Conservation (phyloP, 208 protist species). For the Acanthamoeba triangularis region DNA sequence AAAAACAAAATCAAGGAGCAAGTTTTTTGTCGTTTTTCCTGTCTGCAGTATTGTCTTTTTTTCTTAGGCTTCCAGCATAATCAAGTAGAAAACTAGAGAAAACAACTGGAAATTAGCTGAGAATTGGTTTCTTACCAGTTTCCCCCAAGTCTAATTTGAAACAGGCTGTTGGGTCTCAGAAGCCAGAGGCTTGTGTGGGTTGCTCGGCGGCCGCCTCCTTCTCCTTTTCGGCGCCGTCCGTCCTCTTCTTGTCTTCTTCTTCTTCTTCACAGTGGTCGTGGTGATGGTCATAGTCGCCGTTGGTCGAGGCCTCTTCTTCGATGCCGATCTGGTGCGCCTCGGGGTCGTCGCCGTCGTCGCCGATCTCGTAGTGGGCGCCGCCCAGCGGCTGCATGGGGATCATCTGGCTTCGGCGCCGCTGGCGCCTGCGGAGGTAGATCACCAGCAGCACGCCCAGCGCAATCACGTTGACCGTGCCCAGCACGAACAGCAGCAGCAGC, state of each 20-base stretch:
- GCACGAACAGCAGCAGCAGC: not conserved
- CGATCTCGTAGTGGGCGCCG: conserved; percentile 40
- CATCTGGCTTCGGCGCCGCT: not conserved
- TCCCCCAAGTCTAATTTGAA: too few relatives aligned
- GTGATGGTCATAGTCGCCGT: not conserved
- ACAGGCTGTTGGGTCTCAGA: too few relatives aligned
- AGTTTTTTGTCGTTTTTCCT: too few relatives aligned
- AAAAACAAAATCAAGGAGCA: too few relatives aligned
- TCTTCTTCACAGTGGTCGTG: not conserved
- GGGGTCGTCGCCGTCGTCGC: not conserved
- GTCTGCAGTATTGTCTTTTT: too few relatives aligned
- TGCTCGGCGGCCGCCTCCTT: conserved; percentile 4
- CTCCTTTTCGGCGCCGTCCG: not conserved
- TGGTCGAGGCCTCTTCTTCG: not conserved
- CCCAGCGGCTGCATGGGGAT: conserved; percentile 16
- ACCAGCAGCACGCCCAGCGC: conserved; percentile 6
- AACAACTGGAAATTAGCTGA: too few relatives aligned
- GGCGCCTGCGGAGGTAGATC: not conserved
- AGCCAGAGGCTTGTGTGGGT: too few relatives aligned
- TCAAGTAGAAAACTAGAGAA: too few relatives aligned
- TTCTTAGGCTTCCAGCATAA: too few relatives aligned
- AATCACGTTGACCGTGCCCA: conserved; percentile 19
- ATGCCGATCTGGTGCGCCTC: not conserved
- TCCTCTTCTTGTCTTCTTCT: not conserved
- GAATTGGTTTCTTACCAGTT: too few relatives aligned